phyloP scores from a whole-genome alignment of 2,329 filamentous ascomycete genomes.

The Paraconiothyrium sp. region DNA sequence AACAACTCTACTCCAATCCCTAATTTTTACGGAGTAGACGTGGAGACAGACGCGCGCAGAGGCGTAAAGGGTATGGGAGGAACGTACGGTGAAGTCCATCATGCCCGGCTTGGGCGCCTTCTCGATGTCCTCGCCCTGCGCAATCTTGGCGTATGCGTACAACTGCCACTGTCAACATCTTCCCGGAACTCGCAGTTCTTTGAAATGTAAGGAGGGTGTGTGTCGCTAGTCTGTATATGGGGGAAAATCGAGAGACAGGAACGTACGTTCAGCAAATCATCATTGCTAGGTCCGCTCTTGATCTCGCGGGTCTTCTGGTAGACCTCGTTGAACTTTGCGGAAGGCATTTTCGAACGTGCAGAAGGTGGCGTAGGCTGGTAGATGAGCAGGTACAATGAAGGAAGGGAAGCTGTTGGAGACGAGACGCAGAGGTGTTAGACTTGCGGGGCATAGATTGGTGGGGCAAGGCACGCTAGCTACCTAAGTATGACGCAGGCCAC shows the following conservation, averaged over 20 bases:
- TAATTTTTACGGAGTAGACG: no score
- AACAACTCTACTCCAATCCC: no score
- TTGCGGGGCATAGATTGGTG: constrained; percentile 12
- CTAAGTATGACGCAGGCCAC: neutral
- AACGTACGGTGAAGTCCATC: constrained; percentile 73
- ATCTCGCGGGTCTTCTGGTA: constrained; percentile 45
- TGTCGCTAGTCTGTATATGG: no score
- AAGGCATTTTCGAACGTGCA: constrained; percentile 30
- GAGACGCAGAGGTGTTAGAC: neutral
- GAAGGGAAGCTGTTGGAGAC: neutral
- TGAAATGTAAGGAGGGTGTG: no score
- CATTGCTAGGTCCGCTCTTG: constrained; percentile 41
- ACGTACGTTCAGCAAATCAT: constrained; percentile 61
- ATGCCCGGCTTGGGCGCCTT: constrained; percentile 66
- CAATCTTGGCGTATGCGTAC: constrained; percentile 60
- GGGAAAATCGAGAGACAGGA: no score
- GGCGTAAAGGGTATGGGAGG: neutral
- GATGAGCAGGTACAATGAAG: neutral
- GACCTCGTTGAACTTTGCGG: constrained; percentile 43
- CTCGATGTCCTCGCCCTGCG: constrained; percentile 50
- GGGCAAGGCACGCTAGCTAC: neutral
- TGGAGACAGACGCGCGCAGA: neutral
- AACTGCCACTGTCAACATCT: constrained; percentile 52
- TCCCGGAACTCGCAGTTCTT: neutral
- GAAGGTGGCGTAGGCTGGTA: neutral